phyloP scores from a whole-genome alignment of 164 flowering plant genomes.

The Umbellularia californica region DNA sequence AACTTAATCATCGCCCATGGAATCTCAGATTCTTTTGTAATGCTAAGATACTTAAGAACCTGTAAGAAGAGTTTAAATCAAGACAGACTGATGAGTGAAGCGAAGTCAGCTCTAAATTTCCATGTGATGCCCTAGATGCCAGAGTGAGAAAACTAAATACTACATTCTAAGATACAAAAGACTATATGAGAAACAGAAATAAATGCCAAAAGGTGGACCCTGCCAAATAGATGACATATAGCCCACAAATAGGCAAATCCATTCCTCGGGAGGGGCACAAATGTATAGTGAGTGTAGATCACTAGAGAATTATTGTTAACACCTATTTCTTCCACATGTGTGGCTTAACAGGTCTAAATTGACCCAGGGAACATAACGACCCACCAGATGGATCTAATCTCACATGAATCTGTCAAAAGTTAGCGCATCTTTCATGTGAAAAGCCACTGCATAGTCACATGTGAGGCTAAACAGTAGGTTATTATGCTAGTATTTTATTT shows the following conservation, averaged over 20 bases:
- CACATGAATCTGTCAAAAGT: background rate
- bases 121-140: background rate
- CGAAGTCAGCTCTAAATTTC: background rate
- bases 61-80: conserved; percentile 24
- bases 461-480: too few relatives aligned
- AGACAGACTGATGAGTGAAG: background rate
- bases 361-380: background rate
- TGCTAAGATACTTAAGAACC: conserved; percentile 62
- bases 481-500: too few relatives aligned
- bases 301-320: background rate
- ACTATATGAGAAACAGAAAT: background rate
- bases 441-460: too few relatives aligned
- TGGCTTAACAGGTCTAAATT: background rate
- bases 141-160: background rate
- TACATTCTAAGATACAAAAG: background rate
- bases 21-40: conserved; percentile 49
- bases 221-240: background rate
- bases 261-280: background rate
- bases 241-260: background rate
- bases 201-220: background rate
- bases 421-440: too few relatives aligned
- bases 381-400: background rate
- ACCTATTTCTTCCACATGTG: background rate
- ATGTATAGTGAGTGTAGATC: background rate
- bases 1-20: conserved; percentile 65